Evolutionary conservation across 2,329 filamentous ascomycete species (phyloP), one percentile per base, ranked within the genome.

Genomic region (Aspergillus ibericus): DNA sequence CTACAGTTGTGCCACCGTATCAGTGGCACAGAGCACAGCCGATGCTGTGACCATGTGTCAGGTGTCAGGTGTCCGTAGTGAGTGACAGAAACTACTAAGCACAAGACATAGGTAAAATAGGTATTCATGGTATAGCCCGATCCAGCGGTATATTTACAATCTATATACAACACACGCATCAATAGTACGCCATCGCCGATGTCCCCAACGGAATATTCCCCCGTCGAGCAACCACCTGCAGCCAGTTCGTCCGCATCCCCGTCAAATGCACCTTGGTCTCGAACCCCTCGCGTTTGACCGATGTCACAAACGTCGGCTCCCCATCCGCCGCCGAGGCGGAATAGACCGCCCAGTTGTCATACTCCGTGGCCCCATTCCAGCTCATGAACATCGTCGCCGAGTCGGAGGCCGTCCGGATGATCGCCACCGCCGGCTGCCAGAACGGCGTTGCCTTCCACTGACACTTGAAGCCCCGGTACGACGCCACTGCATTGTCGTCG

Each of bases 281-380:
- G 22, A 73, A 74, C 22, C 70, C 71, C 22, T 59, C 64, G 8
- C 70, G 69, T 16, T 60, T 29, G 13, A 65, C 63, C 18, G 65
- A 59, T 10, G 55, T 61, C 18, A 72, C 58, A 29, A 70, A 59
- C 12, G 58, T 63, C 10, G 57, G 55, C 47, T 67, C 51, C 20
- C 64, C 65, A 12, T 59, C 63, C 10, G 59, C 27, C 6, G 65
- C 63, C 1, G 63, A 20, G 27, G 63, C 64, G 8, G 65, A 63
- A 46, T 73, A 74, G 4, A 78, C 55, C 16, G 69, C 70, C 75
- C 75, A 76, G 42, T 63, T 68, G 55, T 67, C 65, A 49, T 75
- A 69, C 59, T 75, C 75, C 0, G 73, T 76, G 5, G 73, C 74
- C 8, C 73, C 73, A 47, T 73, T 74, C 74, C 74, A 75, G 65